Conservation (phyloP, 441 rosid species). For the Syzygium syzygioides region DNA sequence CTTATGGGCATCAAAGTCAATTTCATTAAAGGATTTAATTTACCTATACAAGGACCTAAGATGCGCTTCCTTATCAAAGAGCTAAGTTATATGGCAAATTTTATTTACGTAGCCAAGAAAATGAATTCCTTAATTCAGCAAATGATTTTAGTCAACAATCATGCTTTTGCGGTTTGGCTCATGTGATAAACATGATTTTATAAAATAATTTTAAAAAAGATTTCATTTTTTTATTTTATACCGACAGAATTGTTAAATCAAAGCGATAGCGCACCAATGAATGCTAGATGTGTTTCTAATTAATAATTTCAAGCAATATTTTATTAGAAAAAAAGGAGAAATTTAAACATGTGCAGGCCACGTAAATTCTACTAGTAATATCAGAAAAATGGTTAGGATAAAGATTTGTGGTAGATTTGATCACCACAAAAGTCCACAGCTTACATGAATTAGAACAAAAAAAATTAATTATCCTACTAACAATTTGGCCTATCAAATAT, state of each 20-base stretch:
- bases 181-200: too few species aligned
- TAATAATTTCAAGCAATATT: rapidly evolving
- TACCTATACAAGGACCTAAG: neutral
- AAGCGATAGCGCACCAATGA: neutral
- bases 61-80: too few species aligned
- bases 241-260: neutral
- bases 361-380: neutral
- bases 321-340: neutral
- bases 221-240: neutral
- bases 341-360: neutral
- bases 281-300: neutral
- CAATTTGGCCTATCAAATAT: too few species aligned
- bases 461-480: too few species aligned
- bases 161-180: too few species aligned
- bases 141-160: too few species aligned
- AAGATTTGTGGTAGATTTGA: neutral
- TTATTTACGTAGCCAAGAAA: too few species aligned
- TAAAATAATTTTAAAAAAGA: too few species aligned
- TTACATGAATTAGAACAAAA: too few species aligned
- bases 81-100: too few species aligned
- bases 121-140: too few species aligned
- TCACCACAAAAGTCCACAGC: neutral
- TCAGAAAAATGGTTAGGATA: neutral
- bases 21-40: neutral
- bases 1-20: neutral